Percentiles rank a stretch among this genome's conserved stretches.
Evolutionary conservation across 257 asterid genomes (phyloP).

Genomic region (Solanum bukasovii): DNA sequence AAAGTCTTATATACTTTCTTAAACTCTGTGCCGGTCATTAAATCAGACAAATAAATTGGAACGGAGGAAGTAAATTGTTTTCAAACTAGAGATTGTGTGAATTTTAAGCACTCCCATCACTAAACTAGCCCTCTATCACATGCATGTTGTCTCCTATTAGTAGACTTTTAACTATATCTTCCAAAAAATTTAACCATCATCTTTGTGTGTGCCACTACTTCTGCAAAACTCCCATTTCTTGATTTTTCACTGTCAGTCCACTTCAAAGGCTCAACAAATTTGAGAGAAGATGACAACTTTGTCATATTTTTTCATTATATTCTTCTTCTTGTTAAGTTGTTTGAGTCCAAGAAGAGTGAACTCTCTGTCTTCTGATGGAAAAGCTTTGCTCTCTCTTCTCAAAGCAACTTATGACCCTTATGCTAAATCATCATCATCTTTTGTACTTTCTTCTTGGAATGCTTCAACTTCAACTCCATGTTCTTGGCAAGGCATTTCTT

Average conservation of each 20-base stretch:
- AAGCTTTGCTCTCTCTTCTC: slow-evolving; percentile 73
- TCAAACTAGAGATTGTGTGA: slow-evolving; percentile 21
- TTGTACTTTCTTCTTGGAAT: slow-evolving; percentile 67
- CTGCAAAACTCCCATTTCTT: background rate
- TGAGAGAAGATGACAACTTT: slow-evolving; percentile 13
- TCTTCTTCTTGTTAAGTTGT: slow-evolving; percentile 12
- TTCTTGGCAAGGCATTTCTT: slow-evolving; percentile 84
- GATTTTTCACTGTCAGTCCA: background rate
- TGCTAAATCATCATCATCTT: slow-evolving; percentile 40
- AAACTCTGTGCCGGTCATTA: background rate
- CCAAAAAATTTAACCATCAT: background rate
- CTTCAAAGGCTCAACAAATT: slow-evolving; percentile 10
- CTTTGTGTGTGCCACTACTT: slow-evolving; percentile 8
- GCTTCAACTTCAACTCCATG: slow-evolving; percentile 68
- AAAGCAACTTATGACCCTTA: slow-evolving; percentile 38
- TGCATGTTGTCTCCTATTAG: slow-evolving; percentile 39
- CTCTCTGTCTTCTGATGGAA: slow-evolving; percentile 66
- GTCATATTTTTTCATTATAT: slow-evolving; percentile 6
- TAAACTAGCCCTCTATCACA: slow-evolving; percentile 19
- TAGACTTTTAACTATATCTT: slow-evolving; percentile 12
- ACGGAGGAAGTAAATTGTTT: background rate
- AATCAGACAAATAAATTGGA: accelerated
- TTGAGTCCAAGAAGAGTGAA: background rate
- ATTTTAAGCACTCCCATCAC: slow-evolving; percentile 16
- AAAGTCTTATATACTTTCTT: background rate